These are phyloP conservation scores for Enterocytospora artemiae DNA, from an alignment of 371 early-diverging fungal species.

Conservation along the genomic window DNA sequence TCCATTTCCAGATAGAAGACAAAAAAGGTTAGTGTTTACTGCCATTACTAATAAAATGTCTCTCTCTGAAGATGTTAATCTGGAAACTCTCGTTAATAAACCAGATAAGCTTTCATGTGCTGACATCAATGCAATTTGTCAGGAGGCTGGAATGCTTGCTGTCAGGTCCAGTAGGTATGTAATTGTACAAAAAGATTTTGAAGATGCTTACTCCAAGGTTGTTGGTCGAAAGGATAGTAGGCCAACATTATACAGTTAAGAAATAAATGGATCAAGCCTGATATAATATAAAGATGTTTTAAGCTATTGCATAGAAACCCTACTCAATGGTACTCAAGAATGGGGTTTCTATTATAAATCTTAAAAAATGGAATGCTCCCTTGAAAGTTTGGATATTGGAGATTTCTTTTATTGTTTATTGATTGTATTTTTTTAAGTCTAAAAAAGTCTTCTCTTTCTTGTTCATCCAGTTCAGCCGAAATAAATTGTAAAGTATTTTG, in stretches of 20 bases:
- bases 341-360: no score
- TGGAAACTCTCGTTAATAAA: conserved; percentile 90
- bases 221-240: conserved; percentile 48
- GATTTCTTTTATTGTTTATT: conserved; percentile 28
- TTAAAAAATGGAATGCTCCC: no score
- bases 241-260: conserved; percentile 53
- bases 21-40: conserved; percentile 91
- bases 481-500: conserved; percentile 94
- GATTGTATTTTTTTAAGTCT: conserved; percentile 59
- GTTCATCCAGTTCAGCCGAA: conserved; percentile 91
- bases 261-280: neutral
- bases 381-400: no score
- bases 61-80: conserved; percentile 85
- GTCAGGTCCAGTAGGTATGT: conserved; percentile 90
- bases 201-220: conserved; percentile 67
- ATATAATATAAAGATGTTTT: neutral
- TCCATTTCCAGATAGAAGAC: conserved; percentile 94
- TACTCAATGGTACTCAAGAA: neutral
- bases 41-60: conserved; percentile 96
- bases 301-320: neutral
- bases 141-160: conserved; percentile 98
- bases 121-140: conserved; percentile 95
- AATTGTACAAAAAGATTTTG: conserved; percentile 85
- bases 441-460: conserved; percentile 98
- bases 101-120: conserved; percentile 95